A percentile compares a stretch with the other conserved stretches of the same genome.
Evolutionary conservation across 495 filamentous ascomycete species (phyloP).

Genomic region (Melanomma pulvis-pyrius): DNA sequence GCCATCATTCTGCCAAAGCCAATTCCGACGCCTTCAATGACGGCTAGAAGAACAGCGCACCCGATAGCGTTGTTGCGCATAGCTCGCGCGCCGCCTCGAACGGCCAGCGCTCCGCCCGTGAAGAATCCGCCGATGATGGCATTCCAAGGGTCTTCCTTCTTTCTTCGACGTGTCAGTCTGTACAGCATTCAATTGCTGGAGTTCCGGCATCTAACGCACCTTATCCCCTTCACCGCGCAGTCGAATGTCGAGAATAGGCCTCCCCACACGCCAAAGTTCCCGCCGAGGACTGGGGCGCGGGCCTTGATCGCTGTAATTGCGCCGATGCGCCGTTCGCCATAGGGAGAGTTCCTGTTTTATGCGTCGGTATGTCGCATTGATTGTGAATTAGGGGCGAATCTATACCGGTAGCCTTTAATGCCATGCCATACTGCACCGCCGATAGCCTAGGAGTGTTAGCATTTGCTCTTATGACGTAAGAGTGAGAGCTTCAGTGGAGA

Average conservation of each 20-base stretch:
- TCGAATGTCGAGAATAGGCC: conserved; percentile 93
- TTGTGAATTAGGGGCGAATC: background rate
- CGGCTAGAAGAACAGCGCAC: conserved; percentile 88
- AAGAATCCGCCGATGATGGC: conserved; percentile 96
- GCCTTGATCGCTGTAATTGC: conserved; percentile 97
- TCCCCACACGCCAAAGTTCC: conserved; percentile 98
- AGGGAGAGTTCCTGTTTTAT: conserved; percentile 53
- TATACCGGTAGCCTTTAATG: conserved; percentile 77
- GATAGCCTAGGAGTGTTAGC: conserved; percentile 63
- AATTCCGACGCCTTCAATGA: conserved; percentile 98
- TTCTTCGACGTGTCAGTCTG: conserved; percentile 47
- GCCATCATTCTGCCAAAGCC: conserved; percentile 96
- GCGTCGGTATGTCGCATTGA: background rate
- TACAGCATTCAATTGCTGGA: background rate
- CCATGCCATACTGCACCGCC: conserved; percentile 95
- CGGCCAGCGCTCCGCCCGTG: conserved; percentile 87
- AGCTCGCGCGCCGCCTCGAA: conserved; percentile 86
- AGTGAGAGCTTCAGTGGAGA: background rate
- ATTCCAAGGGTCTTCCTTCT: conserved; percentile 98
- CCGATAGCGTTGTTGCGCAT: conserved; percentile 93
- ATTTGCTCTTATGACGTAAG: background rate
- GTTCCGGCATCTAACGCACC: background rate
- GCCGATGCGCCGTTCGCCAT: conserved; percentile 93
- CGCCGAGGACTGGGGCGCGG: conserved; percentile 90
- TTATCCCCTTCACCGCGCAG: conserved; percentile 91